A percentile compares a stretch with the other conserved stretches of the same genome.
These are phyloP conservation scores for Typha latifolia DNA, from an alignment of 176 grass and related monocot genomes.

Conservation along the genomic window DNA sequence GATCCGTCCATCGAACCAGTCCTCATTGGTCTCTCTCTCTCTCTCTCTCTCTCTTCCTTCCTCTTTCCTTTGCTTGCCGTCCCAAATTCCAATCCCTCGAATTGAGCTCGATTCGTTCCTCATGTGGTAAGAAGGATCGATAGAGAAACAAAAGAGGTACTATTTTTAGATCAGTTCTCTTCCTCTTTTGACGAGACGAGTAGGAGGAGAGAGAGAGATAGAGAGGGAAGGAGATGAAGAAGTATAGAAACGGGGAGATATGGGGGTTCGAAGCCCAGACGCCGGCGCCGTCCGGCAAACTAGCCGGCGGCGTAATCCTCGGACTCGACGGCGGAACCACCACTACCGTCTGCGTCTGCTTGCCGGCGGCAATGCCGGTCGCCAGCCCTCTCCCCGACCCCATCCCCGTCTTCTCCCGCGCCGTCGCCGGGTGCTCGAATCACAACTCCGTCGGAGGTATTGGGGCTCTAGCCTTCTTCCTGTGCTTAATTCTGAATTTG, in stretches of 20 bases:
- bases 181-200: too few relatives aligned
- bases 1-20: not conserved
- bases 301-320: conserved; percentile 55
- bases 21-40: not conserved
- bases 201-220: too few relatives aligned
- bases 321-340: conserved; percentile 91
- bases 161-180: too few relatives aligned
- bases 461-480: not conserved
- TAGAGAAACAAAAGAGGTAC: too few relatives aligned
- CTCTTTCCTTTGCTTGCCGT: not conserved
- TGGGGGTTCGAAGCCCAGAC: not conserved
- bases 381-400: conserved; percentile 22
- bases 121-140: too few relatives aligned
- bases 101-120: too few relatives aligned
- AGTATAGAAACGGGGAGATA: not conserved
- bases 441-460: conserved; percentile 92
- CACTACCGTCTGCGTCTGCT: conserved; percentile 95
- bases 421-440: conserved; percentile 81
- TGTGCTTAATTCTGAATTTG: not conserved
- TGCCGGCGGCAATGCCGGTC: conserved; percentile 46
- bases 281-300: conserved; percentile 10
- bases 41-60: not conserved
- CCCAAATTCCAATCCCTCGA: too few relatives aligned
- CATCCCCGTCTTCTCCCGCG: conserved; percentile 64
- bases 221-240: not conserved